phyloP scores from a whole-genome alignment of 176 grass and related monocot species.

The Oryza glumipatula region DNA sequence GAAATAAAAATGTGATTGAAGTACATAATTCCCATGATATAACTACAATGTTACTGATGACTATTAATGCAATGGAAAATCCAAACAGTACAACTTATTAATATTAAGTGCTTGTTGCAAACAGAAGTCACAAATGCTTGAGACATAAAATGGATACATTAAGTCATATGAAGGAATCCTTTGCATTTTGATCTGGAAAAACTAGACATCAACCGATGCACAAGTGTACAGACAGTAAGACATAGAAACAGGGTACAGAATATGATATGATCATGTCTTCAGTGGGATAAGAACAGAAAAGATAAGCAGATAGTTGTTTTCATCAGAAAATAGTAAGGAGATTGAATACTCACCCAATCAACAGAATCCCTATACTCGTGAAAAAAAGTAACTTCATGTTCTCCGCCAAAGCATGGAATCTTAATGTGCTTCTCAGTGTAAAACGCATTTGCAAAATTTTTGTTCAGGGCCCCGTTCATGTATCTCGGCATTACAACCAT shows the following conservation, averaged over 20 bases:
- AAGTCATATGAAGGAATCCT: neutral
- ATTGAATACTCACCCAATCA: conserved; percentile 75
- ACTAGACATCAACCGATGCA: neutral
- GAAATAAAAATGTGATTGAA: neutral
- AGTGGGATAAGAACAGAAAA: neutral
- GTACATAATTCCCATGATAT: conserved; percentile 3
- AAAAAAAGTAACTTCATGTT: conserved; percentile 83
- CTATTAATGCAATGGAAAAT: neutral
- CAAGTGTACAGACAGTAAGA: conserved; percentile 9
- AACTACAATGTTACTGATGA: neutral
- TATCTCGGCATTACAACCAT: conserved; percentile 97
- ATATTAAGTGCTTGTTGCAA: conserved; percentile 17
- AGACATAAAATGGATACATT: conserved; percentile 15
- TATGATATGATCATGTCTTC: neutral
- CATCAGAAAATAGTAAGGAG: conserved; percentile 29
- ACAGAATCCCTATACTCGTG: conserved; percentile 85
- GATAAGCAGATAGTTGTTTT: conserved; percentile 3
- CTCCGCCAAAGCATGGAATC: conserved; percentile 75
- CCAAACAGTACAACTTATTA: neutral
- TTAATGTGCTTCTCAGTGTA: conserved; percentile 62
- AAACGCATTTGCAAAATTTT: conserved; percentile 57
- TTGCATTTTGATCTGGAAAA: conserved; percentile 3
- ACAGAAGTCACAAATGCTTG: neutral
- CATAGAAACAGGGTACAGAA: conserved; percentile 17
- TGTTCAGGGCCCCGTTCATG: conserved; percentile 65